These are phyloP conservation scores for Psilocybe azurescens DNA, from an alignment of 768 basidiomycete species.

Conservation along the genomic window DNA sequence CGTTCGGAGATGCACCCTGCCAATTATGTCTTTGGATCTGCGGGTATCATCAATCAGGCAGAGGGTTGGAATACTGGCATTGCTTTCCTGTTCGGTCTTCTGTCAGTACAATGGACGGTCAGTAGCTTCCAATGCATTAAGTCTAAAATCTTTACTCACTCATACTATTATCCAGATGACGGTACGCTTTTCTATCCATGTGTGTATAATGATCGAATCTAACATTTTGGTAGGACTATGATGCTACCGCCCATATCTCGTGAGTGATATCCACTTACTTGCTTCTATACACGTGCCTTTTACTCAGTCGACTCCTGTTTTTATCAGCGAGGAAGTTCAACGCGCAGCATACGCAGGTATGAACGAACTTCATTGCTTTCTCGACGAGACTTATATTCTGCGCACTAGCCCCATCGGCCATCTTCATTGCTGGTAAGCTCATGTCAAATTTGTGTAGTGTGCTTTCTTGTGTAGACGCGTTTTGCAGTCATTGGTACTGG, in stretches of 20 bases:
- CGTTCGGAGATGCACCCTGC: slow-evolving; percentile 83
- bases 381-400: slow-evolving; percentile 12
- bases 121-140: slow-evolving; percentile 25
- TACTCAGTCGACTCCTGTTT: slow-evolving; percentile 12
- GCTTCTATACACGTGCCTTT: slow-evolving; percentile 1
- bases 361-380: slow-evolving; percentile 4
- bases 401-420: slow-evolving; percentile 54
- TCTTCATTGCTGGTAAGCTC: slow-evolving; percentile 58
- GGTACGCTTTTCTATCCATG: slow-evolving; percentile 34
- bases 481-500: slow-evolving; percentile 71
- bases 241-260: slow-evolving; percentile 85
- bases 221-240: slow-evolving; percentile 62
- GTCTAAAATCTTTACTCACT: slow-evolving; percentile 20
- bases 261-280: slow-evolving; percentile 39
- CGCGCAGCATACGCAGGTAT: slow-evolving; percentile 79
- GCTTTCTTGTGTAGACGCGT: slow-evolving; percentile 6
- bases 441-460: not conserved
- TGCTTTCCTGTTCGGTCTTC: slow-evolving; percentile 82
- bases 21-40: slow-evolving; percentile 77
- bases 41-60: slow-evolving; percentile 77
- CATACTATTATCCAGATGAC: slow-evolving; percentile 53
- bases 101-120: slow-evolving; percentile 90
- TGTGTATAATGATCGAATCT: not conserved
- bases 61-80: slow-evolving; percentile 82
- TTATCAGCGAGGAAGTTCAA: slow-evolving; percentile 73